Evolutionary conservation across 2,329 filamentous ascomycete genomes (phyloP), one percentile per base, ranked within the genome.

Genomic region (Ceratocystis papillata): DNA sequence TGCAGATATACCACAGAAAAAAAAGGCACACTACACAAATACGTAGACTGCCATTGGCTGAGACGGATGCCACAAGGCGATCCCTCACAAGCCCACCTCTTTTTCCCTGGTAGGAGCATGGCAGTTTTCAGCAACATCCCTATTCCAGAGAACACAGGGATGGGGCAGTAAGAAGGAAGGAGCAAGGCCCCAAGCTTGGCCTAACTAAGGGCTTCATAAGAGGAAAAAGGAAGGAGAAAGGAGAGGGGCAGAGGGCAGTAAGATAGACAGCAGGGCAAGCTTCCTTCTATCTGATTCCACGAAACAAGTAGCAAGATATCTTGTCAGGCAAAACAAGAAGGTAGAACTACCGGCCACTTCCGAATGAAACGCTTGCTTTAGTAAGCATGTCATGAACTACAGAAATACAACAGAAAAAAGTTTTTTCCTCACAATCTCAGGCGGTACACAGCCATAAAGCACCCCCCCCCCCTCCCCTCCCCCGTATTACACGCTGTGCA

Each of bases 101-200:
- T 53, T 59, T 37, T 33, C 20, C 33, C 20, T 59, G 30, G 55
- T 59, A 30, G 55, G 33, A 59, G 33, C 55, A 30, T 59, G 55
- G 55, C 17, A 59, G 28, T 33, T 59, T 41, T 28, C 55, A 59
- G 28, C 28, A 59, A 20, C 4, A 30, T 59, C 55, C 55, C 22
- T 59, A 33, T 59, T 37, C 33, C 30, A 37, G 5, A 59, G 33
- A 8, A 37, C 28, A 30, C 55, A 59, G 25, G 28, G 55, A 37
- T 59, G 5, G 55, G 17, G 53, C 8, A 53, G 20, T 2, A 25
- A 22, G 48, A 53, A 53, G 48, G 55, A 37, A 37, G 55, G 17
- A 59, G 55, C 28, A 59, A 20, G 55, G 28, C 22, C 8, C 55
- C 28, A 33, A 37, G 28, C 28, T 33, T 37, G 20, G 15, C 30